phyloP scores from a whole-genome alignment of 2,329 filamentous ascomycete species.

The Arthroderma sp. region DNA sequence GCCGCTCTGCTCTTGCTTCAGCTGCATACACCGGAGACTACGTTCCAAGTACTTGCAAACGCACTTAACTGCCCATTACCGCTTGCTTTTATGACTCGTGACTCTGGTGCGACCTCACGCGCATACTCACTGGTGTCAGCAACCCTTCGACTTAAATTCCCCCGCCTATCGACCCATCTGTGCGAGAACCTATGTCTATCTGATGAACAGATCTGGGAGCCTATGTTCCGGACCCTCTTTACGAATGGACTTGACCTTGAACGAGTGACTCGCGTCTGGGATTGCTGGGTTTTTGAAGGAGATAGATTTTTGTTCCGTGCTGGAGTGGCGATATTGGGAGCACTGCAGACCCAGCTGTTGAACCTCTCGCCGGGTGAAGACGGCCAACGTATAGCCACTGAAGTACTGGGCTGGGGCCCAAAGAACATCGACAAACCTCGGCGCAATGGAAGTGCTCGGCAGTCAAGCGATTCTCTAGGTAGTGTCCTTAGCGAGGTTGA shows the following conservation, averaged over 20 bases:
- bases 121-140: constrained; percentile 43
- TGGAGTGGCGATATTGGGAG: constrained; percentile 31
- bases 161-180: constrained; percentile 41
- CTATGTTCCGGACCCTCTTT: constrained; percentile 42
- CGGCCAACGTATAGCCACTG: constrained; percentile 16
- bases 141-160: constrained; percentile 46
- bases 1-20: constrained; percentile 47
- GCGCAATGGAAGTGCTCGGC: background rate
- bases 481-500: no score
- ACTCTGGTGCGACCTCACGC: constrained; percentile 41
- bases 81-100: constrained; percentile 47
- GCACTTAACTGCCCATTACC: constrained; percentile 48
- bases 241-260: constrained; percentile 40
- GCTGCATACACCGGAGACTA: constrained; percentile 37
- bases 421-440: constrained; percentile 3
- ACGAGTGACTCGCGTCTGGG: constrained; percentile 44
- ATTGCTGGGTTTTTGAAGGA: constrained; percentile 49
- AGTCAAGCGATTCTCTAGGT: background rate
- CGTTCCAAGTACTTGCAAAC: constrained; percentile 49
- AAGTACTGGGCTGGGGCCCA: constrained; percentile 20
- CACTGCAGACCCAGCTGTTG: constrained; percentile 30
- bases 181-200: constrained; percentile 26
- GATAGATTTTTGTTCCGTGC: constrained; percentile 37
- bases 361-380: constrained; percentile 27
- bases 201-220: constrained; percentile 37